phyloP scores from a whole-genome alignment of 2,329 filamentous ascomycete species.

The Pestalotiopsis sp. region DNA sequence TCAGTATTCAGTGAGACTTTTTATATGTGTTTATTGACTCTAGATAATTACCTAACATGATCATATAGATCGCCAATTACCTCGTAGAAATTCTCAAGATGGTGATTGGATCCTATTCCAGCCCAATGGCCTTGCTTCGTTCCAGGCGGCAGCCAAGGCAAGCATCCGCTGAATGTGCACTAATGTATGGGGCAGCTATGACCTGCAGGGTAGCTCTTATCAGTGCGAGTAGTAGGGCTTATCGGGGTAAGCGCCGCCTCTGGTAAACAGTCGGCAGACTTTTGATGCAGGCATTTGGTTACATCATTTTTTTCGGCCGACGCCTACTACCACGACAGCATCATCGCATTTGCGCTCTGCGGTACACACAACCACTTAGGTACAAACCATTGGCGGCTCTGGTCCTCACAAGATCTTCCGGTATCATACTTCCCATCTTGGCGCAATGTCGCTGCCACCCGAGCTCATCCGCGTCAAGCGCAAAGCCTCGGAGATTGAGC shows the following conservation, averaged over 20 bases:
- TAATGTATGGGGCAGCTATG: neutral
- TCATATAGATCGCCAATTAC: neutral
- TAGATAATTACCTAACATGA: neutral
- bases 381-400: neutral
- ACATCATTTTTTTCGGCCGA: neutral
- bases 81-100: neutral
- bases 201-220: neutral
- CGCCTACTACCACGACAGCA: neutral
- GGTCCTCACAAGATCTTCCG: neutral
- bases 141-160: too few species aligned
- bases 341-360: neutral
- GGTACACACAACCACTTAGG: neutral
- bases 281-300: neutral
- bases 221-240: neutral
- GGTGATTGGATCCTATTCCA: neutral
- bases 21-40: neutral
- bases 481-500: slow-evolving; percentile 56
- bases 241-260: neutral
- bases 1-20: neutral
- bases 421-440: neutral
- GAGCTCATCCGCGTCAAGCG: slow-evolving; percentile 64
- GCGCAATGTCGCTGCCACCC: slow-evolving; percentile 57
- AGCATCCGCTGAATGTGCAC: neutral
- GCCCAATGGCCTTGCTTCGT: neutral
- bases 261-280: neutral